These are phyloP conservation scores for Bipolaris sorokiniana DNA, from an alignment of 2,329 filamentous ascomycete genomes.

Conservation along the genomic window DNA sequence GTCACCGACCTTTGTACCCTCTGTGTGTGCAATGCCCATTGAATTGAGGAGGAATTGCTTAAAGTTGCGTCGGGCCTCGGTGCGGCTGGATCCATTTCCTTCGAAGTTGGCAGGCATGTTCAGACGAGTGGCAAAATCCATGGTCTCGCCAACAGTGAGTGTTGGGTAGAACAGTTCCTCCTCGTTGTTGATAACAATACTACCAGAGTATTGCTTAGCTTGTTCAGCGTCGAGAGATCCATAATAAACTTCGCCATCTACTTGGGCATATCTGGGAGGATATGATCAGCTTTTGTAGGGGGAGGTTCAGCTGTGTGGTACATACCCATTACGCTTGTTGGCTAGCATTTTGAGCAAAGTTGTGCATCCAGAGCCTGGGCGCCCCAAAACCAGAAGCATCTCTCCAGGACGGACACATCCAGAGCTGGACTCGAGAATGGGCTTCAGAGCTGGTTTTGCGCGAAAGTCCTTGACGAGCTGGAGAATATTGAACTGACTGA, in stretches of 20 bases:
- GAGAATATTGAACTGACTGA: slow-evolving; percentile 58
- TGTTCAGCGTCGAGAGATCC: slow-evolving; percentile 71
- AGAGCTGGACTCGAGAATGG: slow-evolving; percentile 67
- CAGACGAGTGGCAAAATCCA: slow-evolving; percentile 62
- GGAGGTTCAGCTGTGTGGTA: slow-evolving; percentile 7
- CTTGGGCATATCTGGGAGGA: slow-evolving; percentile 59
- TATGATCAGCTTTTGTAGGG: slow-evolving; percentile 33
- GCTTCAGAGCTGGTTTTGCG: slow-evolving; percentile 59
- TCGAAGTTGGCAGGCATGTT: slow-evolving; percentile 65
- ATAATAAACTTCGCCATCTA: slow-evolving; percentile 61
- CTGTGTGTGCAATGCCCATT: slow-evolving; percentile 57
- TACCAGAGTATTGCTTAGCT: slow-evolving; percentile 75
- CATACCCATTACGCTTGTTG: slow-evolving; percentile 61
- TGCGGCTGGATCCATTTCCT: slow-evolving; percentile 49
- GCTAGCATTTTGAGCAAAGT: slow-evolving; percentile 74
- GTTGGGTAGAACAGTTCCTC: slow-evolving; percentile 61
- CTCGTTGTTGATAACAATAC: slow-evolving; percentile 71
- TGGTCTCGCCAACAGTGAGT: slow-evolving; percentile 59
- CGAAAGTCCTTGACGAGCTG: slow-evolving; percentile 49
- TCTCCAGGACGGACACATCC: slow-evolving; percentile 71
- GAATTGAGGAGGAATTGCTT: slow-evolving; percentile 61
- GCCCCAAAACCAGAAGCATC: slow-evolving; percentile 74
- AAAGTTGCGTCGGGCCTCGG: slow-evolving; percentile 56
- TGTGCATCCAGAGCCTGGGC: slow-evolving; percentile 55
- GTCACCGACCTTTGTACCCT: slow-evolving; percentile 71